Evolutionary conservation across 257 asterid species (phyloP).

Genomic region (Solanum corneliomulleri): DNA sequence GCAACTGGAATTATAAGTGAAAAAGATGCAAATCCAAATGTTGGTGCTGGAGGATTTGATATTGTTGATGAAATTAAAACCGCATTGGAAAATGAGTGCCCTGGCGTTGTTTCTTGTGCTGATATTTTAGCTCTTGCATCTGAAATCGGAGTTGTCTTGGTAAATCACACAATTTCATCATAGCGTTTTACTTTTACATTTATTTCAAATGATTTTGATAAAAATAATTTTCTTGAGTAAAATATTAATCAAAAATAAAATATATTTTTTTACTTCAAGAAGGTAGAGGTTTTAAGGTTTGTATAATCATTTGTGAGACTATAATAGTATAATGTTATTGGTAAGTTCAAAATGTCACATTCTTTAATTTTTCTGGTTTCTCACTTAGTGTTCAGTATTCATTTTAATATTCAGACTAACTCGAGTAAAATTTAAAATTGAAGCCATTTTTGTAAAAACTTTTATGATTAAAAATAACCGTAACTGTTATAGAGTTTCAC

Average conservation of each 20-base stretch:
- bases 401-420: background rate
- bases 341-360: background rate
- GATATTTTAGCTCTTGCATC: conserved; percentile 24
- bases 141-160: conserved; percentile 17
- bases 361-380: too few relatives aligned
- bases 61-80: conserved; percentile 25
- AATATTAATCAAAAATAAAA: too few relatives aligned
- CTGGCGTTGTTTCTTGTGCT: conserved; percentile 31
- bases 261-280: too few relatives aligned
- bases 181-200: too few relatives aligned
- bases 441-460: background rate
- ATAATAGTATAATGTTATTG: too few relatives aligned
- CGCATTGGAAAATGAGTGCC: conserved; percentile 19
- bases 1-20: conserved; percentile 19
- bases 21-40: conserved; percentile 13
- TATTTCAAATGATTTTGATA: too few relatives aligned
- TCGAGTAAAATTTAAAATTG: background rate
- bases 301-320: background rate
- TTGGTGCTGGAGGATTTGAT: conserved; percentile 4
- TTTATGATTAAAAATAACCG: background rate
- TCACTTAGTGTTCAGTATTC: rapidly evolving
- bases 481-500: background rate
- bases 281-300: background rate
- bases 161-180: background rate
- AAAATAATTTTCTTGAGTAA: too few relatives aligned